phyloP scores from a whole-genome alignment of 2,329 filamentous ascomycete species.

The Orbilia brochopaga region DNA sequence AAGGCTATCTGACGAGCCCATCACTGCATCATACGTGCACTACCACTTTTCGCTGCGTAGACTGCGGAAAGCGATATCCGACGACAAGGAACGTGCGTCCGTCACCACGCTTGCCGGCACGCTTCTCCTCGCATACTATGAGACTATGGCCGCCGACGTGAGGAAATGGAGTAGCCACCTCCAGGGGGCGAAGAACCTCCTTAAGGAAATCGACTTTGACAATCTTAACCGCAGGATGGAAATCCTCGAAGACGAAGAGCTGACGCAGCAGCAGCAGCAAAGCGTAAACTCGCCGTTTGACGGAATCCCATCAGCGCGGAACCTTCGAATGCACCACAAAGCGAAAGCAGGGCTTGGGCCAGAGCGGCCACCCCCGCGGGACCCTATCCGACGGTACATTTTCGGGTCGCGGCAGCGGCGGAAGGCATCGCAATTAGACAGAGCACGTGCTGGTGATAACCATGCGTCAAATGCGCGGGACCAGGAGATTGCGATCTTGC shows the following conservation, averaged over 20 bases:
- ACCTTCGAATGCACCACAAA: conserved; percentile 36
- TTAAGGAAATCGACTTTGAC: conserved; percentile 80
- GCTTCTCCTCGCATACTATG: conserved; percentile 85
- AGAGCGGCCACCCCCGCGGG: conserved; percentile 28
- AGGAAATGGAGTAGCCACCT: conserved; percentile 95
- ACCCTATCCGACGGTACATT: conserved; percentile 46
- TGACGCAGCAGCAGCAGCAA: conserved; percentile 27
- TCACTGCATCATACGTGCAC: conserved; percentile 84
- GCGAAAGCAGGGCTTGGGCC: conserved; percentile 6
- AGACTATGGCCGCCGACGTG: conserved; percentile 93
- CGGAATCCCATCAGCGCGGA: conserved; percentile 37
- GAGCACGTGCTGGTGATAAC: conserved; percentile 52
- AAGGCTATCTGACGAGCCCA: conserved; percentile 74
- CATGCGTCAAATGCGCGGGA: conserved; percentile 61
- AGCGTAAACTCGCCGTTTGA: conserved; percentile 23
- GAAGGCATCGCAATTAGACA: conserved; percentile 38
- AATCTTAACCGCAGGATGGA: conserved; percentile 75
- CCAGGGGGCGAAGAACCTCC: conserved; percentile 78
- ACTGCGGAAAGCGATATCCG: conserved; percentile 75
- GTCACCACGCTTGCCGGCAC: conserved; percentile 86
- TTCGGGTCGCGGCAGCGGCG: conserved; percentile 35
- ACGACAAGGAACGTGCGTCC: conserved; percentile 71
- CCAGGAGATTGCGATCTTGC: conserved; percentile 77
- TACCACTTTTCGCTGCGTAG: conserved; percentile 84
- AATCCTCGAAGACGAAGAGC: conserved; percentile 63